Evolutionary conservation across 2,329 filamentous ascomycete genomes (phyloP), one percentile per base, ranked within the genome.

Genomic region (Didymella glomerata): DNA sequence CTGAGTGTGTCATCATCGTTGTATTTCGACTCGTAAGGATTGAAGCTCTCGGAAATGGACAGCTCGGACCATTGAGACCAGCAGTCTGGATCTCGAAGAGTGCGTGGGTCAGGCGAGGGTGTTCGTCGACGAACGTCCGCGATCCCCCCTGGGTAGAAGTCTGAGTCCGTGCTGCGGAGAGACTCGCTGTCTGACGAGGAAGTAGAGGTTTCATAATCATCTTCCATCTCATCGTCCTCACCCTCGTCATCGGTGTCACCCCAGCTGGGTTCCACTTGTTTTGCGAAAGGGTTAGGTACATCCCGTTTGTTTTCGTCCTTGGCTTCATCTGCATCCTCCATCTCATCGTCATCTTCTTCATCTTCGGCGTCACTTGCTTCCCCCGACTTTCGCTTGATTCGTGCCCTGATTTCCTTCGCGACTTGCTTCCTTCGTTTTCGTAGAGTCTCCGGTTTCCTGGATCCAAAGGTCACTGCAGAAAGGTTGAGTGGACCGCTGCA

Each of bases 401-500:
- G 10, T 25, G 10, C 13, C 22, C 20, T 42, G 1, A 24, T 42
- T 24, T 22, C 40, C 6, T 16, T 25, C 25, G 40, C 40, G 20
- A 42, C 20, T 42, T 24, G 20, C 20, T 42, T 18, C 20, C 40
- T 22, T 42, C 40, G 40, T 22, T 42, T 42, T 25, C 6, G n/a
- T 2, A 64, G 30, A 20, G 50, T 48, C 40, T 59, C 54, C 22
- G 25, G 18, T 24, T 54, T 54, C 24, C 24, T 53, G 6, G 48
- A 48, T 6, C 64, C 64, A 28, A 67, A 42, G 16, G 24, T 40
- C 10, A 64, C 22, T 2, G 14, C 20, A 5, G 38, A n/a, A 2
- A 57, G 48, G 4, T 48, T 46, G 8, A 67, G 38, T 1, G 64
- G 60, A 4, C 60, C 58, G 13, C 36, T 54, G 42, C 64, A 70